Percentiles rank a stretch among this genome's conserved stretches.
Evolutionary conservation across 2,329 filamentous ascomycete species (phyloP).

Genomic region (Trichoderma lentiforme): DNA sequence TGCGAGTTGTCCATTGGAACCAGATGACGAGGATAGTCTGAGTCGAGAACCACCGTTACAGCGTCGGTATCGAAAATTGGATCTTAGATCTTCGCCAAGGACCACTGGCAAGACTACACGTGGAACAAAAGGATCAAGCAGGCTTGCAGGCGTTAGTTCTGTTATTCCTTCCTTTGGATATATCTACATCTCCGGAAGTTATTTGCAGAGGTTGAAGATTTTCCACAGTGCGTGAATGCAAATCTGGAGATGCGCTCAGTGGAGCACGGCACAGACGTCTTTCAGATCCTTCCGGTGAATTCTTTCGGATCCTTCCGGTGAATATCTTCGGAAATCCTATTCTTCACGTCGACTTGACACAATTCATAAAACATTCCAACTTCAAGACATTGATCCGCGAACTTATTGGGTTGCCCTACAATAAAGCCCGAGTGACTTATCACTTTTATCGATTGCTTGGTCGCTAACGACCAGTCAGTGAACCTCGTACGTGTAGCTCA

Average conservation of each 20-base stretch:
- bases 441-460: background rate
- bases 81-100: background rate
- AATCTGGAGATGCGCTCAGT: too few species aligned
- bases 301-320: too few species aligned
- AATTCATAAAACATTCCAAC: background rate
- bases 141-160: background rate
- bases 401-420: background rate
- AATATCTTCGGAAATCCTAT: background rate
- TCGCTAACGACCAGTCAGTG: background rate
- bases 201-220: too few species aligned
- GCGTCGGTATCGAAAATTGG: background rate
- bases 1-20: background rate
- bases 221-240: too few species aligned
- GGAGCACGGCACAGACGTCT: too few species aligned
- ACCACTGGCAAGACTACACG: background rate
- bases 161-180: background rate
- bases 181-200: too few species aligned
- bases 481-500: background rate
- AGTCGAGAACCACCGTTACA: background rate
- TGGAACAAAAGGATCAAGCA: background rate
- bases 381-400: background rate
- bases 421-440: background rate
- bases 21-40: background rate
- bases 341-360: background rate
- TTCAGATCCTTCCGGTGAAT: too few species aligned